Base-by-base conservation (phyloP, 2,329 filamentous ascomycete genomes). In the Neopestalotiopsis clavispora region DNA sequence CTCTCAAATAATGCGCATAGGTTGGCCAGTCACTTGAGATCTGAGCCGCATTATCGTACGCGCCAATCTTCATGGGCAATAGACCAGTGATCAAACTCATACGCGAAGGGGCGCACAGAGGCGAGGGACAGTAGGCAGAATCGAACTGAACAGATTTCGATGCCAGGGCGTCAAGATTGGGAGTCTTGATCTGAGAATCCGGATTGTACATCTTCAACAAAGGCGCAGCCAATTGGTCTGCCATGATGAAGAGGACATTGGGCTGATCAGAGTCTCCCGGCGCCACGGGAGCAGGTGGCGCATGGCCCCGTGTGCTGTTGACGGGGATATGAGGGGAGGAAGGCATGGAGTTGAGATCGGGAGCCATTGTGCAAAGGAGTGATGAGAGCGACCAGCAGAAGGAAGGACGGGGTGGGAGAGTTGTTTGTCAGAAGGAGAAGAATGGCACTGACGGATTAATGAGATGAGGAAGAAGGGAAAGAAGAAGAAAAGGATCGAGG, bases 71-170 rank as follows among this genome's bases (percentile, higher is more conserved):
- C 81, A 94, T 95, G 56, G 95, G 95, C 69, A 98, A 86, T 77
- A 95, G 93, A 58, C 95, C 95, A 12, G 93, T 95, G 80, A 97
- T 95, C 91, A 98, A 93, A 79, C 93, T 94, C 89, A 97, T 97
- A 75, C 95, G 91, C 14, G 94, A 97, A 2, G 95, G 95, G 0
- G 94, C 95, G 80, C 95, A 98, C 52, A 98, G 90, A 6, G 95
- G 95, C 12, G 94, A 95, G 70, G 95, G 95, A 84, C 94, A 97
- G 85, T 98, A 98, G 23, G 95, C 95, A 49, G 92, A 96, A 79
- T 97, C 92, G 78, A 98, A 98, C 78, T 97, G 92, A 40, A 97
- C 94, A 10, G 94, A 92, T 70, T 89, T 89, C 72, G 91, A 89
- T 1, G 95, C 94, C 71, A 98, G 87, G 65, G 90, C 88, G 81